phyloP scores from a whole-genome alignment of 768 basidiomycete species.

The Mycena kentingensis region DNA sequence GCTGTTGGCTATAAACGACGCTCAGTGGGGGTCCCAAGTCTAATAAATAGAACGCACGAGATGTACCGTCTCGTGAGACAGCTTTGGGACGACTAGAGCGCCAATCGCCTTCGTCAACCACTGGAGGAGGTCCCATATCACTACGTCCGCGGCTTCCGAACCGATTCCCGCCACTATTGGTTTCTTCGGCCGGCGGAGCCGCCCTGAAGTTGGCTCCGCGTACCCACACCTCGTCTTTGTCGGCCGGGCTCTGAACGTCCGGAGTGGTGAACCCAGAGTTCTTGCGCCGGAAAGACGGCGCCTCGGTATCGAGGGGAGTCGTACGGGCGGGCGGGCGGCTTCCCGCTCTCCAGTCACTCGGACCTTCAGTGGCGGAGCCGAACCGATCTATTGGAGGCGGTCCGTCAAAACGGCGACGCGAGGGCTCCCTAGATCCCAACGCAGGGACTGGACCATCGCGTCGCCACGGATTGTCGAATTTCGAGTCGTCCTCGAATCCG shows the following conservation, averaged over 20 bases:
- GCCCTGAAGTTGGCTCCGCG: constrained; percentile 75
- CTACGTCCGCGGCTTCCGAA: constrained; percentile 54
- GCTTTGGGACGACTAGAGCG: constrained; percentile 52
- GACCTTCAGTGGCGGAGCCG: constrained; percentile 59
- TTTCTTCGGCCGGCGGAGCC: constrained; percentile 40
- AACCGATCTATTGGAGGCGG: constrained; percentile 43
- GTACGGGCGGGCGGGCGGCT: constrained; percentile 43
- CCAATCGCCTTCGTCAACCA: constrained; percentile 72
- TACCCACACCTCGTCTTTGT: constrained; percentile 77
- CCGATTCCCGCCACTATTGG: constrained; percentile 37
- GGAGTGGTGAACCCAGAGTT: constrained; percentile 56
- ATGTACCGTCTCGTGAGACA: constrained; percentile 49
- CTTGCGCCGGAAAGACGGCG: constrained; percentile 53
- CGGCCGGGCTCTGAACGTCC: constrained; percentile 57
- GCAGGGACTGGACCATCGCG: constrained; percentile 86
- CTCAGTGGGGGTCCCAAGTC: constrained; percentile 11
- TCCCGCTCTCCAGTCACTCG: constrained; percentile 77
- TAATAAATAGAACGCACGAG: constrained; percentile 51
- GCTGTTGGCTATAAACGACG: constrained; percentile 49
- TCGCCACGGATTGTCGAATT: constrained; percentile 85
- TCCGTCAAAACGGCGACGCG: constrained; percentile 69
- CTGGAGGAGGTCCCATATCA: constrained; percentile 54
- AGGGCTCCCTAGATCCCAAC: constrained; percentile 59
- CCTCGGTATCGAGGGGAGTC: constrained; percentile 47
- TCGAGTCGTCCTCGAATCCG: constrained; percentile 68